Base-by-base conservation (phyloP, 257 asterid genomes). In the Schizonepeta tenuifolia region DNA sequence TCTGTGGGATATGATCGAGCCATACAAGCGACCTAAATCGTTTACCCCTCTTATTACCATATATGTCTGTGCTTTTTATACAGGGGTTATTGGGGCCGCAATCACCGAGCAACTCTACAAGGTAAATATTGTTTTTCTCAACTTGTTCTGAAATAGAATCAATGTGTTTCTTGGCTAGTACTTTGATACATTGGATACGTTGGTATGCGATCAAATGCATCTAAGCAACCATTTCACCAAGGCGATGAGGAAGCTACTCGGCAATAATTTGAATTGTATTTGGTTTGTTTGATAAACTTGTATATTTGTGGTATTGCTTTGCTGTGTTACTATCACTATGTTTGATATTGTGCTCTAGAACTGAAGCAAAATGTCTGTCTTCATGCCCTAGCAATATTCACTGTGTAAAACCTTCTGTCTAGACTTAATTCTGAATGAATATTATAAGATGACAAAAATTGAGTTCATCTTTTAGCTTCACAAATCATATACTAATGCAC, bases 1-100 rank as follows among this genome's bases (percentile, higher is more conserved):
- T 72, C 86, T 93, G 0, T 93, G 98, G 98, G 95, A 93, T 82
- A 91, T 89, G 97, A 83, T 89, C 51, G 97, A 91, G 68, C 96
- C 91, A 3, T 93, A 87, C 77, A 85, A 85, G 72, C 89, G 95
- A 7, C 98, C 98, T 36, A 89, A 82, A 67, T 81, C 97, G 2
- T 93, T 93, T 80, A 85, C 91, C 22, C 96, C 98, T 4, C 78
- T 93, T 11, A 91, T 93, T 66, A 80, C 89, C 18, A 78, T 88
- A 35, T 91, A 93, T 65, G 70, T 89, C 17, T 86, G 78, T 74
- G 96, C 96, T 61, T 93, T 91, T 76, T 93, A 93, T 72, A 91
- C 98, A 0, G 96, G 98, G 24, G 91, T 93, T 61, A 40, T 93
- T 67, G 96, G 96, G 36, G 88, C 98, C 1, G 98, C 98, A 26